phyloP scores from a whole-genome alignment of 768 basidiomycete species.

The Pisolithus marmoratus region DNA sequence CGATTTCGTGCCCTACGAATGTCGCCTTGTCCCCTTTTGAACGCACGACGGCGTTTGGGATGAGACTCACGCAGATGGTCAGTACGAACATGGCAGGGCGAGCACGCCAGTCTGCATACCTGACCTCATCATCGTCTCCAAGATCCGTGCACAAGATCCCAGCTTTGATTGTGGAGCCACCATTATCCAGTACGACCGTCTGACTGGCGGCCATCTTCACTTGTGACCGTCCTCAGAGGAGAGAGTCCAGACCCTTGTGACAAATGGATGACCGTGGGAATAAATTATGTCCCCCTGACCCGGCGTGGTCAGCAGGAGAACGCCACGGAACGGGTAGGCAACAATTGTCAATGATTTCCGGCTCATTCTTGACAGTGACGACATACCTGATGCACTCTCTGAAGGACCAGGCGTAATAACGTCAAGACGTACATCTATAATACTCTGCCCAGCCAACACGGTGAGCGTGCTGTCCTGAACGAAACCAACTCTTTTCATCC shows the following conservation, averaged over 20 bases:
- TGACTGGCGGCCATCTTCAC: conserved; percentile 14
- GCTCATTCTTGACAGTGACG: neutral
- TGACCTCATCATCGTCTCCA: conserved; percentile 16
- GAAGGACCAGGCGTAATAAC: neutral
- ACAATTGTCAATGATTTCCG: too few species aligned
- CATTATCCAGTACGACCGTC: conserved; percentile 81
- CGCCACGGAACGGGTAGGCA: too few species aligned
- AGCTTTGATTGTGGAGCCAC: conserved; percentile 76
- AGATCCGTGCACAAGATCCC: conserved; percentile 40
- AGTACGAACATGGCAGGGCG: conserved; percentile 1
- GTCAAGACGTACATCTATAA: too few species aligned
- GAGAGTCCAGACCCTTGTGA: neutral
- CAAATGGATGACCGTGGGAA: neutral
- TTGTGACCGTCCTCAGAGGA: neutral
- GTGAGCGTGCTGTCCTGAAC: neutral
- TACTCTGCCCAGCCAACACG: neutral
- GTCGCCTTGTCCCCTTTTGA: conserved; percentile 79
- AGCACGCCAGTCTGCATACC: conserved; percentile 11
- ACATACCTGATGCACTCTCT: neutral
- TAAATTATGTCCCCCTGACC: too few species aligned
- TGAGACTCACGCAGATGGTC: conserved; percentile 39
- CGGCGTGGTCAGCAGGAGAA: too few species aligned
- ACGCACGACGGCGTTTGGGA: conserved; percentile 78
- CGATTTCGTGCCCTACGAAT: conserved; percentile 84
- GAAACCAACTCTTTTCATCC: neutral